A percentile compares a stretch with the other conserved stretches of the same genome.
phyloP scores from a whole-genome alignment of 2,329 filamentous ascomycete genomes.

The Colletotrichum tanaceti region DNA sequence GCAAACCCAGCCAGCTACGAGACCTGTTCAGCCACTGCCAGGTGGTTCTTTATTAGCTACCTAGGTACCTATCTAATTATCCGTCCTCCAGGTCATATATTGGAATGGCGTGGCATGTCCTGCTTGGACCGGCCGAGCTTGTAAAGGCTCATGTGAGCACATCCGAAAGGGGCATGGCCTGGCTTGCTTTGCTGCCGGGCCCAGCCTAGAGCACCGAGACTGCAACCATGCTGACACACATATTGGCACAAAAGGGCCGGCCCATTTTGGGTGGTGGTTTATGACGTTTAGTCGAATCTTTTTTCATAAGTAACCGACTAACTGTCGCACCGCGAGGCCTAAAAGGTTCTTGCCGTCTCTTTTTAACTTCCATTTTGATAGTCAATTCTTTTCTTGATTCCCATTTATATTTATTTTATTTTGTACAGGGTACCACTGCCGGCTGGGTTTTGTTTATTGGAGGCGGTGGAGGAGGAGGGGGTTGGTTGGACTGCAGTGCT shows the following conservation, averaged over 20 bases:
- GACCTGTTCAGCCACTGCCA: neutral
- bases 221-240: neutral
- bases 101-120: neutral
- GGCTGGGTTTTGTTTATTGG: neutral
- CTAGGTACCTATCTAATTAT: neutral
- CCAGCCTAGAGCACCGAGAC: no score
- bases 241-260: no score
- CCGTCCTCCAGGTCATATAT: neutral
- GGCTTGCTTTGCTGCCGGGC: neutral
- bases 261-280: no score
- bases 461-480: neutral
- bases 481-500: neutral
- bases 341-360: no score
- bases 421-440: no score
- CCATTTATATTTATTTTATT: no score
- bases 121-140: slow-evolving; percentile 17
- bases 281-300: no score
- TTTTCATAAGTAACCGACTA: no score
- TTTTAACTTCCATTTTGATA: no score
- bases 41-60: neutral
- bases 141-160: slow-evolving; percentile 15
- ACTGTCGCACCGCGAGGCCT: no score
- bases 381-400: no score
- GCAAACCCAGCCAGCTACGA: neutral
- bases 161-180: slow-evolving; percentile 1